These are phyloP conservation scores for Podosphaera xanthii DNA, from an alignment of 2,329 filamentous ascomycete species.

Conservation along the genomic window DNA sequence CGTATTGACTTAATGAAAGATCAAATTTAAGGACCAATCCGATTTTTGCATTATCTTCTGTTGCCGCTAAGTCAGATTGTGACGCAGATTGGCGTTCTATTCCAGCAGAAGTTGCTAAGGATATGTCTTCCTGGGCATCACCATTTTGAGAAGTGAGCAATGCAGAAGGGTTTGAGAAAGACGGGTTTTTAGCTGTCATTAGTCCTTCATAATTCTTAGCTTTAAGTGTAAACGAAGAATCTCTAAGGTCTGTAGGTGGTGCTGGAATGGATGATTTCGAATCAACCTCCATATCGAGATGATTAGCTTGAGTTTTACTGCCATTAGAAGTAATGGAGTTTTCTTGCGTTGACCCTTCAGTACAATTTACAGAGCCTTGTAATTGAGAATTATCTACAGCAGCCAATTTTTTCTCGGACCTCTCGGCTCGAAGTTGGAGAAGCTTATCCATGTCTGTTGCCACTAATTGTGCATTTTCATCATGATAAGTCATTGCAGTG, in stretches of 20 bases:
- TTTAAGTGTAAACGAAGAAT: too few species aligned
- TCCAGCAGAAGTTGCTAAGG: neutral
- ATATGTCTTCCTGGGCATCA: neutral
- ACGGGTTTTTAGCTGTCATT: too few species aligned
- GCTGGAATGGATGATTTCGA: neutral
- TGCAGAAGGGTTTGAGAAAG: too few species aligned
- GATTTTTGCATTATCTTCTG: conserved; percentile 23
- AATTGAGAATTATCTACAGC: neutral
- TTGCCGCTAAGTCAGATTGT: neutral
- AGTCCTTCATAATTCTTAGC: neutral
- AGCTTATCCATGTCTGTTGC: conserved; percentile 55
- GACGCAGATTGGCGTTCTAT: neutral
- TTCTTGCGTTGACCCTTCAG: neutral
- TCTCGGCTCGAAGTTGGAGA: neutral
- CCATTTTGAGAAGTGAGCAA: neutral
- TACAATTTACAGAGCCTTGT: neutral
- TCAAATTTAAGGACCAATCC: conserved; percentile 53
- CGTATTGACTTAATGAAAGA: conserved; percentile 59
- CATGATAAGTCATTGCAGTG: conserved; percentile 45
- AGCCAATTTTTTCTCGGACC: neutral
- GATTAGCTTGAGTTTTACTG: neutral
- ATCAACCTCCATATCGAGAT: neutral
- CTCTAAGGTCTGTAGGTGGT: too few species aligned
- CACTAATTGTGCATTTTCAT: conserved; percentile 63
- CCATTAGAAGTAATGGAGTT: neutral